A percentile compares a stretch with the other conserved stretches of the same genome.
These are phyloP conservation scores for Magnolia sinica DNA, from an alignment of 164 flowering plant species.

Conservation along the genomic window DNA sequence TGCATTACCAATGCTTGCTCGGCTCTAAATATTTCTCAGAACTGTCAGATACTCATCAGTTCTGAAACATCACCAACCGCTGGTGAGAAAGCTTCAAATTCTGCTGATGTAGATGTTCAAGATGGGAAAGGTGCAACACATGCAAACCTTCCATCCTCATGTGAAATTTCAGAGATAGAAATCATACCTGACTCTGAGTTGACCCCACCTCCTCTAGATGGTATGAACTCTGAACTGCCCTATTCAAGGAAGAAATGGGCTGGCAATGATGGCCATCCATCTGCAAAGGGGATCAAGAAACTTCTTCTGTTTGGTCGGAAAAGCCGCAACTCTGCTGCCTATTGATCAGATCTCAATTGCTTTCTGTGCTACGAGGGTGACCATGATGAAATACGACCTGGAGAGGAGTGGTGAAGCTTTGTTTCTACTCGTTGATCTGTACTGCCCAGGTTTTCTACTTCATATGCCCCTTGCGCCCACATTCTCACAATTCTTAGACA, in stretches of 20 bases:
- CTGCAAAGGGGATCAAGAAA: conserved; percentile 65
- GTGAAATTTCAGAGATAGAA: conserved; percentile 20
- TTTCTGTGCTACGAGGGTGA: neutral
- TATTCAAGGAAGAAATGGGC: conserved; percentile 73
- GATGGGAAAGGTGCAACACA: conserved; percentile 18
- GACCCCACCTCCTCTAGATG: conserved; percentile 43
- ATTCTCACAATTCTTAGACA: neutral
- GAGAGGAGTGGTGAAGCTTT: neutral
- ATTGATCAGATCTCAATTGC: conserved; percentile 17
- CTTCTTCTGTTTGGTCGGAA: conserved; percentile 72
- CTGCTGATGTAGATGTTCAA: conserved; percentile 18
- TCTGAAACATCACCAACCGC: conserved; percentile 22
- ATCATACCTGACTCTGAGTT: conserved; percentile 22
- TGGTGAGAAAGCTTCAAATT: conserved; percentile 10
- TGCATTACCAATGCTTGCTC: neutral
- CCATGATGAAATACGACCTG: neutral
- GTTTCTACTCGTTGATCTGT: neutral
- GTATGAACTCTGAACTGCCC: conserved; percentile 28
- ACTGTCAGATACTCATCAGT: neutral
- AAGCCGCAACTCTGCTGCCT: conserved; percentile 21
- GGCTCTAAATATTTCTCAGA: neutral
- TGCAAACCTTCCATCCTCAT: conserved; percentile 14
- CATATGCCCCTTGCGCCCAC: neutral
- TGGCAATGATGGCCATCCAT: conserved; percentile 42
- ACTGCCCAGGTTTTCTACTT: neutral